Evolutionary conservation across 768 basidiomycete species (phyloP).

Genomic region (Agaricus subrufescens): DNA sequence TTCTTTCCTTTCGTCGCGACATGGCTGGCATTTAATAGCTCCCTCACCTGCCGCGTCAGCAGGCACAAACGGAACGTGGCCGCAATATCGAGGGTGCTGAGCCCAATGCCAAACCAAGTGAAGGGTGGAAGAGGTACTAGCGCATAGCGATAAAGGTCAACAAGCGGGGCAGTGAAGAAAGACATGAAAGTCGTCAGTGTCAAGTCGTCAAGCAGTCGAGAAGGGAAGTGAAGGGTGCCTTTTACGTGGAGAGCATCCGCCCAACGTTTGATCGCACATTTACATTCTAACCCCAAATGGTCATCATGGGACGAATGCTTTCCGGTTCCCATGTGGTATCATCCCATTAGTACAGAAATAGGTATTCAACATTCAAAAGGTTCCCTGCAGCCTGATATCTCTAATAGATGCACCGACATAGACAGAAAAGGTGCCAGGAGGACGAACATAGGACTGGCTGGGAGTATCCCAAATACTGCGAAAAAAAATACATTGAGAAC

Average conservation of each 20-base stretch:
- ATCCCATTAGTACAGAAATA: no score
- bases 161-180: slow-evolving; percentile 29
- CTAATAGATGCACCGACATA: slow-evolving; percentile 48
- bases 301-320: neutral
- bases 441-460: slow-evolving; percentile 45
- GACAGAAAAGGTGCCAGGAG: slow-evolving; percentile 46
- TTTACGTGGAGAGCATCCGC: no score
- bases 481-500: neutral
- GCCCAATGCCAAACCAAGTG: slow-evolving; percentile 55
- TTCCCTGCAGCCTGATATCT: slow-evolving; percentile 39
- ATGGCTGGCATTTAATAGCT: slow-evolving; percentile 41
- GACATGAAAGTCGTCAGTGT: neutral
- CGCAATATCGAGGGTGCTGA: slow-evolving; percentile 63
- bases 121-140: slow-evolving; percentile 62
- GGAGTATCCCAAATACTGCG: slow-evolving; percentile 48
- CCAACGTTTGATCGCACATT: no score
- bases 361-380: slow-evolving; percentile 5
- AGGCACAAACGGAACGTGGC: slow-evolving; percentile 69
- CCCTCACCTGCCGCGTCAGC: slow-evolving; percentile 62
- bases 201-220: slow-evolving; percentile 4
- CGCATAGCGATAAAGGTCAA: slow-evolving; percentile 47
- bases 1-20: slow-evolving; percentile 30
- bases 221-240: neutral
- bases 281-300: no score
- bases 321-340: no score